Percentiles rank a stretch among this genome's conserved stretches.
These are phyloP conservation scores for Pseudomonodictys pantanalensis DNA, from an alignment of 495 filamentous ascomycete genomes.

Conservation along the genomic window DNA sequence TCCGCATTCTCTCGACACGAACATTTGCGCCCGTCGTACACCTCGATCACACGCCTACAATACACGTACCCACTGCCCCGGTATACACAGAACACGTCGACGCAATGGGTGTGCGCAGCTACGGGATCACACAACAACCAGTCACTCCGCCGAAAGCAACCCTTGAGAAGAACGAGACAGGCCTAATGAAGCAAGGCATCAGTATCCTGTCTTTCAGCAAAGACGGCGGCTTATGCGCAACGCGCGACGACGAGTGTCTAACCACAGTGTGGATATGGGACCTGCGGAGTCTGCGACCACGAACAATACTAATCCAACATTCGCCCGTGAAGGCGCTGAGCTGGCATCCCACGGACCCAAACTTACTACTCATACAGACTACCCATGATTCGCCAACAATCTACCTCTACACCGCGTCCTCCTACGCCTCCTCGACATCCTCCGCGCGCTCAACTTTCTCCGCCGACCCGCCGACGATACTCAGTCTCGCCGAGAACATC, in stretches of 20 bases:
- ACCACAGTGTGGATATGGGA: conserved; percentile 91
- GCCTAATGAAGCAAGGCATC: conserved; percentile 51
- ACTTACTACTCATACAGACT: conserved; percentile 65
- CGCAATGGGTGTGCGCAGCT: conserved; percentile 46
- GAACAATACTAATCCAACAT: conserved; percentile 67
- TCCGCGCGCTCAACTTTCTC: neutral
- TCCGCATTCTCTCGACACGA: conserved; percentile 51
- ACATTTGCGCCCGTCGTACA: conserved; percentile 52
- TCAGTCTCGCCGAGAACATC: conserved; percentile 4
- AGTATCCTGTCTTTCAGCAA: conserved; percentile 57
- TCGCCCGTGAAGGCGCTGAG: conserved; percentile 57
- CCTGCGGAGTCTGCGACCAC: conserved; percentile 43
- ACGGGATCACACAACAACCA: conserved; percentile 48
- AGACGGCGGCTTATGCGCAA: conserved; percentile 71
- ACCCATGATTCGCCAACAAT: conserved; percentile 55
- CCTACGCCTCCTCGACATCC: conserved; percentile 22
- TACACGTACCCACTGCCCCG: conserved; percentile 44
- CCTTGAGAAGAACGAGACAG: conserved; percentile 45
- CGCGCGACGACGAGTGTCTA: conserved; percentile 68
- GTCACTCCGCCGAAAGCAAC: conserved; percentile 53
- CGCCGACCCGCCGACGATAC: conserved; percentile 13
- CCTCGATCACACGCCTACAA: conserved; percentile 52
- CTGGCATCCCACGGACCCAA: conserved; percentile 65
- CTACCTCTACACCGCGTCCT: conserved; percentile 63
- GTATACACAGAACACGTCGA: conserved; percentile 57